These are phyloP conservation scores for Eucalyptus shirleyi DNA, from an alignment of 345 rosid genomes.

Conservation along the genomic window DNA sequence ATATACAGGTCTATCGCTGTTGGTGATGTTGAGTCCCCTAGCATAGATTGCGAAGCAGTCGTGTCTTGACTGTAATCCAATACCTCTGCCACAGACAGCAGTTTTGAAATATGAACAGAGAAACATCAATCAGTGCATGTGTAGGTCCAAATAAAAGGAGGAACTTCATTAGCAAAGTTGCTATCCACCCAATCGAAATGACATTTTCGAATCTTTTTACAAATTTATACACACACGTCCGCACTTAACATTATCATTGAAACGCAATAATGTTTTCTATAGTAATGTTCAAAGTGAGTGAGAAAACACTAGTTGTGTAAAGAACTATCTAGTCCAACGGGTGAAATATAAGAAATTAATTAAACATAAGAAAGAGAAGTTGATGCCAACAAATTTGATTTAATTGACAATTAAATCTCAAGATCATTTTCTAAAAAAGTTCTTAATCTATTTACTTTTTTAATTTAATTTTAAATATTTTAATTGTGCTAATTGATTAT, in stretches of 20 bases:
- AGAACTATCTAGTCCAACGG: fast-evolving
- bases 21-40: too few species aligned
- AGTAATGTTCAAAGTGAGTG: fast-evolving
- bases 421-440: too few species aligned
- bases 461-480: fast-evolving
- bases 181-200: neutral
- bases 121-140: neutral
- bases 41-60: too few species aligned
- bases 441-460: fast-evolving
- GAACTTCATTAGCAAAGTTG: neutral
- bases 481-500: too few species aligned
- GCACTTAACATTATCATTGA: fast-evolving
- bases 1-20: too few species aligned
- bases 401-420: fast-evolving
- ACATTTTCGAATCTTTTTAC: neutral
- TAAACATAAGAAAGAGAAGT: too few species aligned
- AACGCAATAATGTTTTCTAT: fast-evolving
- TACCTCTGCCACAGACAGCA: neutral
- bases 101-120: neutral
- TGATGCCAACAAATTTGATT: too few species aligned
- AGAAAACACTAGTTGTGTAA: neutral
- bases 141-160: neutral
- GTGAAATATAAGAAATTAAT: too few species aligned
- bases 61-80: neutral
- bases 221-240: fast-evolving